Conservation (phyloP, 2,329 filamentous ascomycete species). For the Aspergillus oerlinghausenensis region DNA sequence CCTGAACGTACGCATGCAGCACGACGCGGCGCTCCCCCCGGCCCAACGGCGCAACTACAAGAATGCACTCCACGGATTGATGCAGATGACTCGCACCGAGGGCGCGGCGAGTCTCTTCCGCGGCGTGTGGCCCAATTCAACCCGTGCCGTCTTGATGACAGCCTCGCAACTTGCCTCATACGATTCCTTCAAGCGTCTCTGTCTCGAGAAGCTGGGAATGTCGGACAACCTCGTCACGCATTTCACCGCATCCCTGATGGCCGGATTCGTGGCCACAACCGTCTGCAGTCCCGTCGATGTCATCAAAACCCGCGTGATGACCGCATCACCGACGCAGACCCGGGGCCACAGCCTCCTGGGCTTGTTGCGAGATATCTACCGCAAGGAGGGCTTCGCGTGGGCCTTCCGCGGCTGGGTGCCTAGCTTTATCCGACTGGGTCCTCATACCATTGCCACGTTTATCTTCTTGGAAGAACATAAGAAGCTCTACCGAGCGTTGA, state of each 20-base stretch:
- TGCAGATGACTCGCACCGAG: conserved; percentile 83
- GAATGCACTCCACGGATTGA: conserved; percentile 79
- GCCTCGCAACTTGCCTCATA: conserved; percentile 61
- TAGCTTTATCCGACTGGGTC: conserved; percentile 61
- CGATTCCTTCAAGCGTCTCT: conserved; percentile 58
- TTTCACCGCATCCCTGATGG: conserved; percentile 57
- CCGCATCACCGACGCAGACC: conserved; percentile 41
- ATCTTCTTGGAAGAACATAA: conserved; percentile 65
- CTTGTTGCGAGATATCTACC: conserved; percentile 51
- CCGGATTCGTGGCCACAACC: conserved; percentile 63
- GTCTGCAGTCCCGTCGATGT: conserved; percentile 65
- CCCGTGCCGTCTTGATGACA: conserved; percentile 62
- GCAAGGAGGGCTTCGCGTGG: conserved; percentile 57
- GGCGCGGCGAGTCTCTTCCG: conserved; percentile 73
- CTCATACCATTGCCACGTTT: conserved; percentile 63
- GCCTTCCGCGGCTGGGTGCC: conserved; percentile 65
- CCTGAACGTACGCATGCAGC: conserved; percentile 97
- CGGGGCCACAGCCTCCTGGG: conserved; percentile 43
- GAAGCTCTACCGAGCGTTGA: conserved; percentile 52
- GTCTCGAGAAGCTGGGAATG: conserved; percentile 50
- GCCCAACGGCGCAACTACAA: conserved; percentile 80
- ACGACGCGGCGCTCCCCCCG: conserved; percentile 71
- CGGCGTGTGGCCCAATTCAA: conserved; percentile 62
- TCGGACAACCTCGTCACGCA: conserved; percentile 57
- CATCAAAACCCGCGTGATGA: conserved; percentile 64